Evolutionary conservation across 805 yeast species (phyloP).

Genomic region (Lipomyces mesembrius): DNA sequence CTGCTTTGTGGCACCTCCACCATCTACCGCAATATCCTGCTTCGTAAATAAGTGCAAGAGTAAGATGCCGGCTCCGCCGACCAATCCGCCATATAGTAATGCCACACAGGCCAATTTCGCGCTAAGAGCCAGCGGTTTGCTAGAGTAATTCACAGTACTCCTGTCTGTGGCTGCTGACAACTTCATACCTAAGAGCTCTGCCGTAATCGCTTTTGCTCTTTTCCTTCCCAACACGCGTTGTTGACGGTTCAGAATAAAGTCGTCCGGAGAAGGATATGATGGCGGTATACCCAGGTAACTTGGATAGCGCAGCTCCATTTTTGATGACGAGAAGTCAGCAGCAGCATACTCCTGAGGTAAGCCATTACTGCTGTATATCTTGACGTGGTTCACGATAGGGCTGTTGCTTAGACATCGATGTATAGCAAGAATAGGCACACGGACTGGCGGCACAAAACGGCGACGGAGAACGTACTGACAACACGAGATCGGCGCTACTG

Average conservation of each 20-base stretch:
- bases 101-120: conserved; percentile 23
- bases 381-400: not conserved
- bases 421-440: not conserved
- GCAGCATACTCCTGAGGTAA: not conserved
- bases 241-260: conserved; percentile 1
- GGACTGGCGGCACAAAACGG: not conserved
- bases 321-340: not conserved
- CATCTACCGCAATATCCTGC: not conserved
- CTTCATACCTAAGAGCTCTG: not conserved
- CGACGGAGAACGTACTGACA: not conserved
- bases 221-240: not conserved
- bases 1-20: conserved; percentile 30
- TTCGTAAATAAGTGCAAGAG: conserved; percentile 13
- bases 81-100: conserved; percentile 10
- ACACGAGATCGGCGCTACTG: not conserved
- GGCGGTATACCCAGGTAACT: conserved; percentile 19
- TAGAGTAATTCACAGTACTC: not conserved
- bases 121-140: not conserved
- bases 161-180: not conserved
- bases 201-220: not conserved
- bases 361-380: not conserved
- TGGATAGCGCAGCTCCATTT: conserved; percentile 7
- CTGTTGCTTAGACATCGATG: not conserved
- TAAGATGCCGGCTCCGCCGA: conserved; percentile 11
- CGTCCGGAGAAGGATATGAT: conserved; percentile 17